phyloP scores from a whole-genome alignment of 1,284 basidiomycete species.

The Tetrapyrgos nigripes region DNA sequence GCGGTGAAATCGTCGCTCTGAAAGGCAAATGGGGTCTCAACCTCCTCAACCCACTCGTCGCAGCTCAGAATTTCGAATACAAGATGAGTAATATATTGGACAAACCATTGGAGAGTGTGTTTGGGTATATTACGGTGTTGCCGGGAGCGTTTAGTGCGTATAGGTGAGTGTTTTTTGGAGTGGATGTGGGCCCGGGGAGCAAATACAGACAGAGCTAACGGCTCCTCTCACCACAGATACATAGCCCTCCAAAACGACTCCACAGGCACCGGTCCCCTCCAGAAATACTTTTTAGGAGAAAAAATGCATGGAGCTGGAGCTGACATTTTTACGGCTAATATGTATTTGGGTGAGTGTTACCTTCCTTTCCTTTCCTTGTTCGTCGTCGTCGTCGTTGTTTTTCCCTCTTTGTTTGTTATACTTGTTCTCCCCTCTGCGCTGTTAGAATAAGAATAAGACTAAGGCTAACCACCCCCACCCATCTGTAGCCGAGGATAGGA shows the following conservation, averaged over 20 bases:
- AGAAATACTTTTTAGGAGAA: slow-evolving; percentile 96
- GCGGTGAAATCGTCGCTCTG: slow-evolving; percentile 94
- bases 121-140: slow-evolving; percentile 93
- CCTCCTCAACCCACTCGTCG: slow-evolving; percentile 85
- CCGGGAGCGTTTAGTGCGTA: slow-evolving; percentile 96
- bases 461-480: no score
- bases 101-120: slow-evolving; percentile 86
- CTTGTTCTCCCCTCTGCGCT: slow-evolving; percentile 11
- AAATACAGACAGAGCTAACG: not conserved
- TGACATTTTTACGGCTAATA: slow-evolving; percentile 93
- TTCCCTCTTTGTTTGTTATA: not conserved
- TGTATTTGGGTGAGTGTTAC: no score
- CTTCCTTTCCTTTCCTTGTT: no score
- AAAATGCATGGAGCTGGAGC: slow-evolving; percentile 90
- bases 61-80: slow-evolving; percentile 96
- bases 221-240: not conserved
- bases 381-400: slow-evolving; percentile 64
- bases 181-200: not conserved
- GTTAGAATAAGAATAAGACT: no score
- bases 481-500: slow-evolving; percentile 51
- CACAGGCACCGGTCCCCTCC: slow-evolving; percentile 85
- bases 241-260: slow-evolving; percentile 81
- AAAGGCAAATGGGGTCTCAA: slow-evolving; percentile 85
- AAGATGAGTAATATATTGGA: slow-evolving; percentile 96
- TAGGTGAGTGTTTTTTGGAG: slow-evolving; percentile 84